These are phyloP conservation scores for Sarocladiaceae sp. DNA, from an alignment of 2,329 filamentous ascomycete genomes.

Conservation along the genomic window DNA sequence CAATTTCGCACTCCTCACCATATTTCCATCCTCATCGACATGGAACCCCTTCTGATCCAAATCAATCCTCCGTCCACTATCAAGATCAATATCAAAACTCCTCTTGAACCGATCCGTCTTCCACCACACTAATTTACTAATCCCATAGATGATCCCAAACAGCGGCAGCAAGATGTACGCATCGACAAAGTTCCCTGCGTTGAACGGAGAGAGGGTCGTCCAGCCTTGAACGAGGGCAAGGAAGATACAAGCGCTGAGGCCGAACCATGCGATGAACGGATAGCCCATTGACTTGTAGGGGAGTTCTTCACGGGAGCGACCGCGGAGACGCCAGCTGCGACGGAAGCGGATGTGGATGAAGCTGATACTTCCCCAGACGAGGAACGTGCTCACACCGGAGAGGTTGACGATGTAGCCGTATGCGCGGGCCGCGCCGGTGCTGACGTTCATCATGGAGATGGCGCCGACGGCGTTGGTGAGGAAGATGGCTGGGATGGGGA, in stretches of 20 bases:
- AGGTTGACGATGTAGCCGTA: conserved; percentile 69
- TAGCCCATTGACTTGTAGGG: conserved; percentile 53
- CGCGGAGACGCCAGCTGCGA: conserved; percentile 55
- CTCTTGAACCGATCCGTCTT: conserved; percentile 46
- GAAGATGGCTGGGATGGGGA: conserved; percentile 57
- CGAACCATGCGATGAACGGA: conserved; percentile 57
- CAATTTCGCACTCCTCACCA: conserved; percentile 17
- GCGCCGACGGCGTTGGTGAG: conserved; percentile 68
- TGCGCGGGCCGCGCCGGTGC: conserved; percentile 59
- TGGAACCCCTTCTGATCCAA: conserved; percentile 38
- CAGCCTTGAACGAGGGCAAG: conserved; percentile 59
- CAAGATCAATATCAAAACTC: conserved; percentile 50
- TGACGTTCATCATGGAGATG: conserved; percentile 72
- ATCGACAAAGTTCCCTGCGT: conserved; percentile 61
- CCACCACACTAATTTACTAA: conserved; percentile 49
- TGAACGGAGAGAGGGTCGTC: conserved; percentile 54
- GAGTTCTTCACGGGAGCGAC: conserved; percentile 47
- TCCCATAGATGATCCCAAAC: conserved; percentile 53
- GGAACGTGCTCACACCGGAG: conserved; percentile 64
- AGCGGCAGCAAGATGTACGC: conserved; percentile 59
- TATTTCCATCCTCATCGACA: conserved; percentile 24
- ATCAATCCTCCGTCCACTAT: conserved; percentile 51
- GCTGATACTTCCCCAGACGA: conserved; percentile 68
- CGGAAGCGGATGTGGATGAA: conserved; percentile 71
- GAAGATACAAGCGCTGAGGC: conserved; percentile 53